These are phyloP conservation scores for Fusarium miscanthi DNA, from an alignment of 2,329 filamentous ascomycete species.

Conservation along the genomic window DNA sequence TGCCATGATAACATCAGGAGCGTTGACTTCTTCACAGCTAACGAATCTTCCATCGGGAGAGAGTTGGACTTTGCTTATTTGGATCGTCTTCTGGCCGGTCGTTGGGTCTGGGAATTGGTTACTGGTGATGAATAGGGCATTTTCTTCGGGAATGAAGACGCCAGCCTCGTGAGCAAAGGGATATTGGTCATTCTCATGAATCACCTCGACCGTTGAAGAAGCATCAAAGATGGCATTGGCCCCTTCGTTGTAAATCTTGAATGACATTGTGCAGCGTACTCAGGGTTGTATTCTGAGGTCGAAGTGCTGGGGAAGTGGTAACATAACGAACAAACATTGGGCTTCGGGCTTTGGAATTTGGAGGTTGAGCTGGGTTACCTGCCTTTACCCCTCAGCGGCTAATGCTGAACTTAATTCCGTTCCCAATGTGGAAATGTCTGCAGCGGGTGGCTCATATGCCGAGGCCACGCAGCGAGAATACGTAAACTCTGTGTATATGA, in stretches of 20 bases:
- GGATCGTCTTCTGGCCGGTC: conserved; percentile 42
- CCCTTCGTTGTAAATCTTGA: conserved; percentile 23
- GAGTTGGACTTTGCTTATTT: conserved; percentile 46
- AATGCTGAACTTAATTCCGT: not conserved
- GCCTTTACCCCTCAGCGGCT: conserved; percentile 21
- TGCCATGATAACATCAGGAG: conserved; percentile 54
- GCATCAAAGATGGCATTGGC: conserved; percentile 48
- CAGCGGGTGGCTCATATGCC: not conserved
- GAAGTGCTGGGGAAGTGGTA: not conserved
- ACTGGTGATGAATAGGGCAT: conserved; percentile 50
- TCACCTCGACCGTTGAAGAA: conserved; percentile 50
- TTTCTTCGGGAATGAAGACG: conserved; percentile 47
- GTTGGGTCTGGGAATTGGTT: conserved; percentile 44
- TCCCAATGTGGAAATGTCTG: not conserved
- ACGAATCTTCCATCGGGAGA: conserved; percentile 15
- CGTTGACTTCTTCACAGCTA: conserved; percentile 49
- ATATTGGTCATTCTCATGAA: conserved; percentile 53
- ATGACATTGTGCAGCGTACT: not conserved
- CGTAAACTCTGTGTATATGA: not conserved
- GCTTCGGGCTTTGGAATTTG: conserved; percentile 8
- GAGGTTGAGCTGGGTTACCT: not conserved
- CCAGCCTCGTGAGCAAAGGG: conserved; percentile 63
- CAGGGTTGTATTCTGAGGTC: not conserved
- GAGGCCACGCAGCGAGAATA: not conserved
- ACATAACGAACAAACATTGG: not conserved